Evolutionary conservation across 257 asterid genomes (phyloP).

Genomic region (Lycium barbarum): DNA sequence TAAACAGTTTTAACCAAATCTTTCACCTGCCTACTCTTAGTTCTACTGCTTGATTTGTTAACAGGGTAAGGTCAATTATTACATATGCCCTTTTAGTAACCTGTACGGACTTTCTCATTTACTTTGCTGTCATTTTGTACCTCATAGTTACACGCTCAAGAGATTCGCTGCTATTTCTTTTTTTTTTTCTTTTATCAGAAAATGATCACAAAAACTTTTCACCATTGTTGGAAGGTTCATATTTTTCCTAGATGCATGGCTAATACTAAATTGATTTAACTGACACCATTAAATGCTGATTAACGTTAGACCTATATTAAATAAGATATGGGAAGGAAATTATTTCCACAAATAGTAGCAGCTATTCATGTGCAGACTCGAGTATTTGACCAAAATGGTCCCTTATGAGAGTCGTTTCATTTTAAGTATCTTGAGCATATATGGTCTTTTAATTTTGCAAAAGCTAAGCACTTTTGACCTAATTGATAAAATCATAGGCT

Average conservation of each 20-base stretch:
- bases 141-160: background rate
- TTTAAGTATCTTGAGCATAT: background rate
- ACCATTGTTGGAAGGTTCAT: background rate
- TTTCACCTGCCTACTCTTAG: constrained; percentile 31
- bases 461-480: background rate
- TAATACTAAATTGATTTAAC: background rate
- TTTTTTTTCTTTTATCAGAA: too few species aligned
- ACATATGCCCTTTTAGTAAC: constrained; percentile 34
- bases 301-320: background rate
- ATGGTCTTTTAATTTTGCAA: background rate
- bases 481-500: background rate
- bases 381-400: background rate
- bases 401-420: background rate
- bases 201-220: background rate
- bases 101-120: constrained; percentile 38
- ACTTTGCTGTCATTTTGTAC: constrained; percentile 31
- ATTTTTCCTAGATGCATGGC: background rate
- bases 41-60: constrained; percentile 43
- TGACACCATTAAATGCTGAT: background rate
- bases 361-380: background rate
- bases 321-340: background rate
- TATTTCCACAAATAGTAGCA: background rate
- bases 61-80: constrained; percentile 34
- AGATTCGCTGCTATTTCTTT: background rate
- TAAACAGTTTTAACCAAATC: constrained; percentile 35